Evolutionary conservation across 164 flowering plant genomes (phyloP), one percentile per base, ranked within the genome.

Genomic region (Liquidambar formosana): DNA sequence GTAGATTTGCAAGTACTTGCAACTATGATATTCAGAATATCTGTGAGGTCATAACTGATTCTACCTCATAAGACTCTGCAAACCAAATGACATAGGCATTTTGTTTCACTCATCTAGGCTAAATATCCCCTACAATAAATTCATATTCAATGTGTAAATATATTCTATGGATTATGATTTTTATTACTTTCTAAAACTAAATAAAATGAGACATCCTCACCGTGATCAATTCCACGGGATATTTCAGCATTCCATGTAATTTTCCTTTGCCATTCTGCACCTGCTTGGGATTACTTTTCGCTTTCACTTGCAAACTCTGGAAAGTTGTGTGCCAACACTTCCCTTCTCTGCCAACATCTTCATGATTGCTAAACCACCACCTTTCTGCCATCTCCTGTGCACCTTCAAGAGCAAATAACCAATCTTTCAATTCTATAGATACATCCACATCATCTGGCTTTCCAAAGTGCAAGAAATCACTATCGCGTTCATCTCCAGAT

Each of bases 331-430:
- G 99, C 99, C 99, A 95, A 79, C 90, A 87, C 72, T 85, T 91
- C 64, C 86, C 92, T 79, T 91, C 94, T 79, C 97, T 86, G 64
- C 66, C 51, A 45, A 78, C 57, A 67, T 77, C 76, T 58, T 81
- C 74, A 43, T 72, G 68, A 65, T 68, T 68, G 58, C 71, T 19
- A 63, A 81, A 80, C 82, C 77, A 76, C 85, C 81, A 75, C 22
- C 79, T 79, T 76, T 88, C 90, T 48, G 89, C 83, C 76, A 85
- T 83, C 77, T 91, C 94, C 63, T 85, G 78, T 21, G 81, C 86
- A 57, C 97, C 97, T 82, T 92, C 97, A 51, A 95, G 88, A 67
- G 97, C 97, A 85, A 95, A 95, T 76, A 93, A 79, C 99, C 99
- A 95, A 70, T 95, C 87, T 68, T 79, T 89, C 63, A 95, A 70